Evolutionary conservation across 345 rosid genomes (phyloP).

Genomic region (Salix viminalis): DNA sequence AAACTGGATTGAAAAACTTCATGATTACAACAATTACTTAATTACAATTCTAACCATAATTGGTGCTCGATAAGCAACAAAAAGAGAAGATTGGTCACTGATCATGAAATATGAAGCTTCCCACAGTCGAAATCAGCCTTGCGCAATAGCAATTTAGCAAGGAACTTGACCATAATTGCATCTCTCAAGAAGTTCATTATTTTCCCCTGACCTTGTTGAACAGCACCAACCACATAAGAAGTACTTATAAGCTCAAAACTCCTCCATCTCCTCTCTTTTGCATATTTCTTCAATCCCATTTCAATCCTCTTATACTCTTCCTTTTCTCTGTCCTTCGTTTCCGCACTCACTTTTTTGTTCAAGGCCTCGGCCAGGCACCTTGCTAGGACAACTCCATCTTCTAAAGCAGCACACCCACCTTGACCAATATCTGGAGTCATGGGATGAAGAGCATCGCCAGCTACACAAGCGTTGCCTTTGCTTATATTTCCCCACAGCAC

Average conservation of each 20-base stretch:
- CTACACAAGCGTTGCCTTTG: conserved; percentile 55
- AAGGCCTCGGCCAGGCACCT: conserved; percentile 59
- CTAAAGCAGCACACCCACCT: conserved; percentile 66
- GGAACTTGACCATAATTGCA: conserved; percentile 27
- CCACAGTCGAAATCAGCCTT: conserved; percentile 52
- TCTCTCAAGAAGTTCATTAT: conserved; percentile 41
- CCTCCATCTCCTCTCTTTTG: conserved; percentile 63
- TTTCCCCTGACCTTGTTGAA: conserved; percentile 44
- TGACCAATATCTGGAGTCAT: conserved; percentile 74
- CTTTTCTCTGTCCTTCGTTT: conserved; percentile 5
- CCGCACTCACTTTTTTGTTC: neutral
- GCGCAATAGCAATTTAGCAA: conserved; percentile 27
- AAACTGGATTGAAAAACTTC: too few relatives aligned
- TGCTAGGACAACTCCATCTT: conserved; percentile 59
- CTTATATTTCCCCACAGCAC: conserved; percentile 51
- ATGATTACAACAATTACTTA: too few relatives aligned
- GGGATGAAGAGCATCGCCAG: conserved; percentile 71
- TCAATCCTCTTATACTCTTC: conserved; percentile 36
- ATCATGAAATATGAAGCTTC: conserved; percentile 12
- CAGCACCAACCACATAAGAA: conserved; percentile 42
- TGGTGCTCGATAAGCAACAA: too few relatives aligned
- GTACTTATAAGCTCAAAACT: conserved; percentile 47
- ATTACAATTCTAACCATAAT: too few relatives aligned
- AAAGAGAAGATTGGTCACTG: too few relatives aligned
- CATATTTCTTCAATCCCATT: conserved; percentile 42